These are phyloP conservation scores for Cucumis melo DNA, from an alignment of 306 rosid species.

Conservation along the genomic window DNA sequence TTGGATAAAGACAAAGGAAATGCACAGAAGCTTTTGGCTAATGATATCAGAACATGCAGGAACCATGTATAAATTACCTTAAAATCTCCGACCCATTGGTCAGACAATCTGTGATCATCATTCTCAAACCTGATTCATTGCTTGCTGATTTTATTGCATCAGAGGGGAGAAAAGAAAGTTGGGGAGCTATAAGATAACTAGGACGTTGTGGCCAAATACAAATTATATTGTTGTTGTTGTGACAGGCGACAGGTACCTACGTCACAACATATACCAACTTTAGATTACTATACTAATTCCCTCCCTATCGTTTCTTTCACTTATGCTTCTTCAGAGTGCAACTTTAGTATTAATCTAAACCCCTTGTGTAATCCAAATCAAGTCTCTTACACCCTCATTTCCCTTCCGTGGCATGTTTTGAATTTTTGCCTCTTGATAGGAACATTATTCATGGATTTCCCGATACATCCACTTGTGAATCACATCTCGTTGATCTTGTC, in stretches of 20 bases:
- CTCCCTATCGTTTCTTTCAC: conserved; percentile 48
- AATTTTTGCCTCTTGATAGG: conserved; percentile 27
- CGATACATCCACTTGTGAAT: conserved; percentile 11
- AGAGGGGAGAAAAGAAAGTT: conserved; percentile 29
- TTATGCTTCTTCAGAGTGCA: conserved; percentile 62
- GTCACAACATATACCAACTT: conserved; percentile 45
- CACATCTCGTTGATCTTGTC: conserved; percentile 36
- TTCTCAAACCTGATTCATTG: conserved; percentile 31
- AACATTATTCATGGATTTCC: neutral
- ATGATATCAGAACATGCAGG: conserved; percentile 33
- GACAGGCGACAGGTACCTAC: conserved; percentile 61
- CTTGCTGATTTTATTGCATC: conserved; percentile 32
- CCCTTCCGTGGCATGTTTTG: conserved; percentile 57
- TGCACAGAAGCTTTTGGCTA: conserved; percentile 4
- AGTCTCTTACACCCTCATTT: conserved; percentile 40
- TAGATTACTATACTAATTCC: conserved; percentile 39
- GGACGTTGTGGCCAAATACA: conserved; percentile 43
- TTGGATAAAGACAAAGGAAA: too few relatives aligned
- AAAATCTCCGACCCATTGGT: conserved; percentile 25
- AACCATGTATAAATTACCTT: conserved; percentile 7
- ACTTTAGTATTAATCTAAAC: conserved; percentile 44
- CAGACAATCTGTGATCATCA: conserved; percentile 29
- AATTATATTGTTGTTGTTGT: conserved; percentile 57
- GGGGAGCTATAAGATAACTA: conserved; percentile 42
- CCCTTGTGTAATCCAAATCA: conserved; percentile 46